Evolutionary conservation across 371 early-diverging fungal species (phyloP).

Genomic region (Catenaria anguillulae): DNA sequence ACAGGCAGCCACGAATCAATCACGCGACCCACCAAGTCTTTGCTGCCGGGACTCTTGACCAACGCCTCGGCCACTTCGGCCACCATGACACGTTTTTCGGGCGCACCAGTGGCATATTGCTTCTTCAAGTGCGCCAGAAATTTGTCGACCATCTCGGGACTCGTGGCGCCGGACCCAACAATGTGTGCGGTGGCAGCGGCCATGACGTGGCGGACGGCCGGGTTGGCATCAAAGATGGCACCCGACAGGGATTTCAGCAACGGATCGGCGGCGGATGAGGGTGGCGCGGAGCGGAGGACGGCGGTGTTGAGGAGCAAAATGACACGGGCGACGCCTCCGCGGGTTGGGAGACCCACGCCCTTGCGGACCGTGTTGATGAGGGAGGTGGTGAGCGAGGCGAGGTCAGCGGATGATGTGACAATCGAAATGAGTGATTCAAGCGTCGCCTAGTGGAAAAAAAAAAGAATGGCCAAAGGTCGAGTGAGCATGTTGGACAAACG

Average conservation of each 20-base stretch:
- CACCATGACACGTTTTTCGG: background rate
- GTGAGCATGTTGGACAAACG: no score
- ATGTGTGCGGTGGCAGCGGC: conserved; percentile 1
- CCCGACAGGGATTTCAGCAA: background rate
- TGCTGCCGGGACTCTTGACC: no score
- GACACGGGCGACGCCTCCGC: background rate
- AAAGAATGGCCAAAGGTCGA: no score
- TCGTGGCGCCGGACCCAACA: background rate
- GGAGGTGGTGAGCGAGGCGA: background rate
- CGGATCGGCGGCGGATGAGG: background rate
- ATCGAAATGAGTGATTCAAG: background rate
- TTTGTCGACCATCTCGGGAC: background rate
- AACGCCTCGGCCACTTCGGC: background rate
- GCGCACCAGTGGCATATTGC: background rate
- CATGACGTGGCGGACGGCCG: background rate
- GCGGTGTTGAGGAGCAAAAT: background rate
- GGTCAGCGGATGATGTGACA: background rate
- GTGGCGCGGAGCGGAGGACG: background rate
- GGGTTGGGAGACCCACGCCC: background rate
- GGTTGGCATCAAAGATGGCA: background rate
- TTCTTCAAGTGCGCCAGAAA: background rate
- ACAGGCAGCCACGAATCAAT: background rate
- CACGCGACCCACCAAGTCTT: background rate
- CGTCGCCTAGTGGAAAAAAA: no score
- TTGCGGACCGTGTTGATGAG: background rate